Conservation (phyloP, 441 rosid species). For the Flueggea neowawraea region DNA sequence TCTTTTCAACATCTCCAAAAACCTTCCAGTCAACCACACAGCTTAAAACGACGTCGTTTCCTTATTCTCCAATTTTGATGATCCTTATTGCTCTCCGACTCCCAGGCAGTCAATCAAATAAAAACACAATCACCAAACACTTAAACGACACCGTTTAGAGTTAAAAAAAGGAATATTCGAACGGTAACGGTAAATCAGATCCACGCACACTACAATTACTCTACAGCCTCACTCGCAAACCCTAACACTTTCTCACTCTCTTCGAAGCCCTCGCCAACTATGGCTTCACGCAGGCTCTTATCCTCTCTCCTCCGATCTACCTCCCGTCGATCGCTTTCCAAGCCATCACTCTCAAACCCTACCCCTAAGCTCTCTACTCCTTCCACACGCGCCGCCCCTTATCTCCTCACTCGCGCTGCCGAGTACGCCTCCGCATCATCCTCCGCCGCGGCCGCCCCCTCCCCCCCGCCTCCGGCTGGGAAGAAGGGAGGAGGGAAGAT, state of each 20-base stretch:
- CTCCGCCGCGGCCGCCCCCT: slow-evolving; percentile 28
- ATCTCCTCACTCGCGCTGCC: slow-evolving; percentile 57
- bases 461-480: slow-evolving; percentile 22
- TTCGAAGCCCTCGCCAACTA: slow-evolving; percentile 32
- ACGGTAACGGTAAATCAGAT: neutral
- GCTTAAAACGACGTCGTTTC: too few species aligned
- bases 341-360: slow-evolving; percentile 24
- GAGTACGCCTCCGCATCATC: slow-evolving; percentile 75
- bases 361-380: slow-evolving; percentile 21
- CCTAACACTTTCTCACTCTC: slow-evolving; percentile 30
- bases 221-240: slow-evolving; percentile 18
- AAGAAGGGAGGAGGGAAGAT: slow-evolving; percentile 49
- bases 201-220: neutral
- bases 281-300: slow-evolving; percentile 88
- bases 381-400: slow-evolving; percentile 38
- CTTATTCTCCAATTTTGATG: too few species aligned
- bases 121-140: too few species aligned
- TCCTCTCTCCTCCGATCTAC: slow-evolving; percentile 75
- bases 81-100: too few species aligned
- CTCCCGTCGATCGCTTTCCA: slow-evolving; percentile 59
- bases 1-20: too few species aligned
- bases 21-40: too few species aligned
- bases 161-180: too few species aligned
- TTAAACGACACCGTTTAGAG: too few species aligned
- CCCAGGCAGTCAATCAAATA: too few species aligned